Conservation (phyloP, 2,329 filamentous ascomycete genomes). For the Fusarium hostae region DNA sequence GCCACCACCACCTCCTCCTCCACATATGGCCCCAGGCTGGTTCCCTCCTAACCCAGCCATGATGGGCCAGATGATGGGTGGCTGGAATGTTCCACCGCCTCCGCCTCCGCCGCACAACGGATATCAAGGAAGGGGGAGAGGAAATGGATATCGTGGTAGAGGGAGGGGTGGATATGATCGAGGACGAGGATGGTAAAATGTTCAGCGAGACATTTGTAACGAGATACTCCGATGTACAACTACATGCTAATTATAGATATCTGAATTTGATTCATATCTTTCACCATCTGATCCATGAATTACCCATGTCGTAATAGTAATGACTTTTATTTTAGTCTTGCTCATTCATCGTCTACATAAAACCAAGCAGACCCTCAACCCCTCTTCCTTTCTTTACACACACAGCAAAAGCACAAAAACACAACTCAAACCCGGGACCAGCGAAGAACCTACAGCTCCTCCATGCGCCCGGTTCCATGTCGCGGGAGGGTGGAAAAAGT, state of each 20-base stretch:
- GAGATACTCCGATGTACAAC: background rate
- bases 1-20: constrained; percentile 54
- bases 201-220: background rate
- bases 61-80: constrained; percentile 43
- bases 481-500: background rate
- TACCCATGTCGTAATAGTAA: constrained; percentile 33
- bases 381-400: constrained; percentile 14
- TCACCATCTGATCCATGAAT: background rate
- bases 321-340: constrained; percentile 46
- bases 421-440: constrained; percentile 26
- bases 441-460: constrained; percentile 23
- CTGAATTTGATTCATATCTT: background rate
- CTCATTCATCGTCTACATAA: constrained; percentile 48
- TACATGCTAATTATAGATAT: background rate
- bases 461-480: constrained; percentile 18
- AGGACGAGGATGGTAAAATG: constrained; percentile 43
- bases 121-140: constrained; percentile 39
- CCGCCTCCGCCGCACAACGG: constrained; percentile 39
- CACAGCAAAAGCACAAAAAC: constrained; percentile 14
- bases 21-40: constrained; percentile 43
- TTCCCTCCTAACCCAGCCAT: constrained; percentile 43
- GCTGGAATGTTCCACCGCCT: constrained; percentile 42
- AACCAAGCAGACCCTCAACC: constrained; percentile 36
- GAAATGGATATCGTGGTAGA: constrained; percentile 44
- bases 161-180: constrained; percentile 49